These are phyloP conservation scores for Metschnikowia arizonensis DNA, from an alignment of 805 yeast species.

Conservation along the genomic window DNA sequence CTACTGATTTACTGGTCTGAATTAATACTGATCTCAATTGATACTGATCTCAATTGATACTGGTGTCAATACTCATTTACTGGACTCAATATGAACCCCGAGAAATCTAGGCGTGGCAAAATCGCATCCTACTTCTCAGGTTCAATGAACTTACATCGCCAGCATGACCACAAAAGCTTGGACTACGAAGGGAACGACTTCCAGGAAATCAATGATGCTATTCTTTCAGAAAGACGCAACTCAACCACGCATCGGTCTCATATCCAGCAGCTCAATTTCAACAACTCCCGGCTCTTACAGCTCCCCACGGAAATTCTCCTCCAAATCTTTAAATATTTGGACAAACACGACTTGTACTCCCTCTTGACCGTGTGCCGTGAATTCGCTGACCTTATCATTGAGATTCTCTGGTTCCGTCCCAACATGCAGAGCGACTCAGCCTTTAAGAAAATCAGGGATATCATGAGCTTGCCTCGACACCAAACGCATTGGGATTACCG, in stretches of 20 bases:
- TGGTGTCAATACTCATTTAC: no score
- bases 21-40: no score
- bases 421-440: slow-evolving; percentile 50
- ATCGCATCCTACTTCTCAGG: slow-evolving; percentile 16
- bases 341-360: slow-evolving; percentile 57
- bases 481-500: slow-evolving; percentile 64
- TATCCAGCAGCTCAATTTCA: slow-evolving; percentile 23
- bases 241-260: slow-evolving; percentile 19
- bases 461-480: slow-evolving; percentile 47
- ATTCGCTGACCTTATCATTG: slow-evolving; percentile 76
- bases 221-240: slow-evolving; percentile 27
- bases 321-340: slow-evolving; percentile 61
- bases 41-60: no score
- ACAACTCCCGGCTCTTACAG: slow-evolving; percentile 39
- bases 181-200: slow-evolving; percentile 35
- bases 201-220: slow-evolving; percentile 32
- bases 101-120: slow-evolving; percentile 13
- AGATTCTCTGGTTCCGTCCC: slow-evolving; percentile 86
- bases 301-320: slow-evolving; percentile 61
- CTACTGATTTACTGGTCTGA: no score
- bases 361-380: slow-evolving; percentile 70
- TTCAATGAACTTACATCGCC: slow-evolving; percentile 8
- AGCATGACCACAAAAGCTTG: slow-evolving; percentile 16
- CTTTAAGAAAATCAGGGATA: slow-evolving; percentile 49
- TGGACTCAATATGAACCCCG: slow-evolving; percentile 2